These are phyloP conservation scores for Acacia concinna DNA, from an alignment of 331 rosid genomes.

Conservation along the genomic window DNA sequence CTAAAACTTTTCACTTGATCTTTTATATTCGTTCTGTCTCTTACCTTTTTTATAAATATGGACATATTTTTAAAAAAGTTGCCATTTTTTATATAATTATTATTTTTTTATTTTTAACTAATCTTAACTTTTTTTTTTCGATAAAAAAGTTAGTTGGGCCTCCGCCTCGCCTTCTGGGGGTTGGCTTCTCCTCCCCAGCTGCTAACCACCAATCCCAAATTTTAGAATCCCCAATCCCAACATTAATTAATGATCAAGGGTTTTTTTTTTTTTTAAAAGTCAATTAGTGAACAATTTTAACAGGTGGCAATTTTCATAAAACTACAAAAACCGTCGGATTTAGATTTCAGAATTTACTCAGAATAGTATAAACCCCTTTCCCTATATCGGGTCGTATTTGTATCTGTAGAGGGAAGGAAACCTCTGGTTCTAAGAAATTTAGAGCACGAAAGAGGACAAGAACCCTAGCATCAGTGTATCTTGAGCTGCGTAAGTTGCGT, in stretches of 20 bases:
- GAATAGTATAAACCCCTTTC: neutral
- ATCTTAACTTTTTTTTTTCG: no score
- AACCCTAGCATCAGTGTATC: neutral
- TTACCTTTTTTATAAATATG: no score
- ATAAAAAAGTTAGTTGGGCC: slow-evolving; percentile 65
- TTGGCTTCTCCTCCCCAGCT: slow-evolving; percentile 23
- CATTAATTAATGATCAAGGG: neutral
- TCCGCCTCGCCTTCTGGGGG: slow-evolving; percentile 35
- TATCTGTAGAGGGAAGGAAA: neutral
- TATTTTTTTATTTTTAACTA: no score
- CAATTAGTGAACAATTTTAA: neutral
- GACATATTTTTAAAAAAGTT: no score
- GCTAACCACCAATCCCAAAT: slow-evolving; percentile 33
- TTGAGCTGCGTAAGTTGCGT: slow-evolving; percentile 7
- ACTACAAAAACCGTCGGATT: neutral
- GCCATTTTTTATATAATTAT: no score
- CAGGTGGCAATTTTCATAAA: neutral
- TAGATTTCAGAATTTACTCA: neutral
- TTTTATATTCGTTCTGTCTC: no score
- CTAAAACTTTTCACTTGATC: no score
- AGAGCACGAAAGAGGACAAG: slow-evolving; percentile 14
- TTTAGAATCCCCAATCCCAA: neutral
- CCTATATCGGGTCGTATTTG: neutral
- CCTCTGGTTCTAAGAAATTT: slow-evolving; percentile 1
- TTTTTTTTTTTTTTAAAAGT: neutral